phyloP scores from a whole-genome alignment of 1,284 basidiomycete genomes.

The Sanghuangporus sanghuang region DNA sequence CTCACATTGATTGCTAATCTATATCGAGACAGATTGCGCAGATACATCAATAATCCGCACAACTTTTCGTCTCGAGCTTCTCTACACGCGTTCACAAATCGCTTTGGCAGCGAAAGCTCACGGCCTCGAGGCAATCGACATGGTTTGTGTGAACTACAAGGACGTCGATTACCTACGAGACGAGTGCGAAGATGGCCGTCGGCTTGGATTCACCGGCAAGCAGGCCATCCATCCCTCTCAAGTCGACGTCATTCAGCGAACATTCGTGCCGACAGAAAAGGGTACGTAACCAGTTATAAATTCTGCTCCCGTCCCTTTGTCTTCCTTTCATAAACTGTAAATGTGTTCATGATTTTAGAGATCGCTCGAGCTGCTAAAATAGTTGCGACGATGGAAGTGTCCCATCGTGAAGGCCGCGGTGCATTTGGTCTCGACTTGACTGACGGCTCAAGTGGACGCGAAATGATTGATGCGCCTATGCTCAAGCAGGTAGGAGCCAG shows the following conservation, averaged over 20 bases:
- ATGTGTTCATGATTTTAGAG: constrained; percentile 41
- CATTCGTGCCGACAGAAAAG: constrained; percentile 74
- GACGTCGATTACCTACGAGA: constrained; percentile 63
- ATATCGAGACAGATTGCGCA: constrained; percentile 62
- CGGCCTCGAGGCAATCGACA: constrained; percentile 82
- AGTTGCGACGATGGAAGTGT: constrained; percentile 54
- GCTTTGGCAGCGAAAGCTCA: constrained; percentile 84
- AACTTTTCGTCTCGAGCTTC: constrained; percentile 64
- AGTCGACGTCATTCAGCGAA: constrained; percentile 72
- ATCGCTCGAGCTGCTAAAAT: constrained; percentile 77
- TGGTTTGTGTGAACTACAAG: constrained; percentile 92
- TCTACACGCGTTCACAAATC: constrained; percentile 83
- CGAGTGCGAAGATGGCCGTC: constrained; percentile 75
- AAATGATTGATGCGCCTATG: constrained; percentile 94
- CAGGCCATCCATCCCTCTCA: constrained; percentile 95
- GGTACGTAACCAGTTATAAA: constrained; percentile 36
- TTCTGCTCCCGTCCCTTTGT: neutral
- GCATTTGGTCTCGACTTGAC: constrained; percentile 57
- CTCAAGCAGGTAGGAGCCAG: constrained; percentile 64
- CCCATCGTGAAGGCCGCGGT: constrained; percentile 45
- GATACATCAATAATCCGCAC: constrained; percentile 85
- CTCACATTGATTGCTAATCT: neutral
- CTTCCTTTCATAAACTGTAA: neutral
- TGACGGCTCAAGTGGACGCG: constrained; percentile 54
- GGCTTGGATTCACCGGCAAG: constrained; percentile 86